A percentile compares a stretch with the other conserved stretches of the same genome.
These are phyloP conservation scores for Russula griseocarnosa DNA, from an alignment of 768 basidiomycete genomes.

Conservation along the genomic window DNA sequence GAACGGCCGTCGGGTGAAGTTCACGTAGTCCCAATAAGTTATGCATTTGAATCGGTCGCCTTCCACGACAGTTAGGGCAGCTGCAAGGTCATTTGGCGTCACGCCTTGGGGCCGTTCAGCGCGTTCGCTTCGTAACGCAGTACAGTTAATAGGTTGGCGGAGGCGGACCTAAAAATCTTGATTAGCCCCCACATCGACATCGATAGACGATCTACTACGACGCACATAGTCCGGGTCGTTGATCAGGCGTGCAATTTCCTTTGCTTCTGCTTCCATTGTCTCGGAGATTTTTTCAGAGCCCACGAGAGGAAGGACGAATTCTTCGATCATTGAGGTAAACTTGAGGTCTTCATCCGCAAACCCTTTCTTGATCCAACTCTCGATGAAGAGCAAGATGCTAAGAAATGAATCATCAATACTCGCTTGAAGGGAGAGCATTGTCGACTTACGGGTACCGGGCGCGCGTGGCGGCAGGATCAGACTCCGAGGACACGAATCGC, in stretches of 20 bases:
- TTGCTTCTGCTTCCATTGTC: constrained; percentile 14
- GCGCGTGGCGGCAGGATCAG: not conserved
- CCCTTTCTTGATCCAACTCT: constrained; percentile 21
- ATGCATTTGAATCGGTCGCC: constrained; percentile 19
- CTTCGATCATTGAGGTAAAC: constrained; percentile 9
- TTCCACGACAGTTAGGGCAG: constrained; percentile 17
- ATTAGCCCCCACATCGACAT: not conserved
- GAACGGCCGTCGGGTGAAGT: not conserved
- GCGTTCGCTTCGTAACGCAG: not conserved
- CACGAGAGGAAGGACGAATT: not conserved
- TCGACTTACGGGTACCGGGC: constrained; percentile 11
- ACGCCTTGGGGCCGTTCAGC: not conserved
- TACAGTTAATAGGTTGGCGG: not conserved
- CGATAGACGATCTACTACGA: not conserved
- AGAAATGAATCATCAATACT: not conserved
- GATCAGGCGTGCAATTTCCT: not conserved
- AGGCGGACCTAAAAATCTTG: constrained; percentile 6
- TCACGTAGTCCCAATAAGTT: constrained; percentile 22
- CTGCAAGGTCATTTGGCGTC: constrained; percentile 7
- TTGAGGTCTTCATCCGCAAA: constrained; percentile 14
- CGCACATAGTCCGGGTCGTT: constrained; percentile 10
- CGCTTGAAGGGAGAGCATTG: not conserved
- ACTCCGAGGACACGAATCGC: constrained; percentile 2
- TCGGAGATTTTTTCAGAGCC: constrained; percentile 12
- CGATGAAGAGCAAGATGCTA: constrained; percentile 19